phyloP scores from a whole-genome alignment of 805 yeast species.

The Yamadazyma nakazawae region DNA sequence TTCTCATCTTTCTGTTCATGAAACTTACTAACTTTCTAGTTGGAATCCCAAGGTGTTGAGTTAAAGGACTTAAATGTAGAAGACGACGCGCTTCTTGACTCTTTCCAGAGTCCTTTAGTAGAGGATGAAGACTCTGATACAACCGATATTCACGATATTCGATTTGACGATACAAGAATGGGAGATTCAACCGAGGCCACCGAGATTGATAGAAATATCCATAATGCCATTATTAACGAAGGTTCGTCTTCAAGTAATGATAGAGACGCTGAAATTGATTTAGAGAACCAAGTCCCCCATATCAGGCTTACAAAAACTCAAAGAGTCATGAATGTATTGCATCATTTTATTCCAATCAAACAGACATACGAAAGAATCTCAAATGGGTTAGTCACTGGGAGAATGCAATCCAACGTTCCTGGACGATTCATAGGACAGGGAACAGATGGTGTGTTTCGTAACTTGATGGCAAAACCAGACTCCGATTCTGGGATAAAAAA shows the following conservation, averaged over 20 bases:
- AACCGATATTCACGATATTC: not conserved
- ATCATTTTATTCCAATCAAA: conserved; percentile 34
- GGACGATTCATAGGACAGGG: conserved; percentile 46
- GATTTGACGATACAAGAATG: conserved; percentile 1
- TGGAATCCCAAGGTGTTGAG: conserved; percentile 5
- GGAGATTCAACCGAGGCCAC: conserved; percentile 4
- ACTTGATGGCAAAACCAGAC: conserved; percentile 87
- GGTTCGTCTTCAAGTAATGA: conserved; percentile 1
- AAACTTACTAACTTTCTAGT: conserved; percentile 4
- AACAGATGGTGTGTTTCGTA: conserved; percentile 90
- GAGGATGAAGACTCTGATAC: not conserved
- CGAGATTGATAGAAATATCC: conserved; percentile 18
- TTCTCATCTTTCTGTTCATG: not conserved
- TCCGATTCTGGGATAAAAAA: conserved; percentile 29
- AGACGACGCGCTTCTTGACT: conserved; percentile 3
- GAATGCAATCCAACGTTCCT: conserved; percentile 41
- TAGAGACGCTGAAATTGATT: conserved; percentile 15
- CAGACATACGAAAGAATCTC: conserved; percentile 42
- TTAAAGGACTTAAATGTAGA: conserved; percentile 1
- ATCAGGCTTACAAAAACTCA: conserved; percentile 24
- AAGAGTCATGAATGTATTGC: conserved; percentile 29
- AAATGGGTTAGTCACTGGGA: conserved; percentile 40
- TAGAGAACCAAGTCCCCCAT: conserved; percentile 26
- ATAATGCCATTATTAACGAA: conserved; percentile 12
- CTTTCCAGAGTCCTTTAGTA: conserved; percentile 3